Percentiles rank a stretch among this genome's conserved stretches.
Evolutionary conservation across 805 yeast genomes (phyloP).

Genomic region (Ascoidea tarda): DNA sequence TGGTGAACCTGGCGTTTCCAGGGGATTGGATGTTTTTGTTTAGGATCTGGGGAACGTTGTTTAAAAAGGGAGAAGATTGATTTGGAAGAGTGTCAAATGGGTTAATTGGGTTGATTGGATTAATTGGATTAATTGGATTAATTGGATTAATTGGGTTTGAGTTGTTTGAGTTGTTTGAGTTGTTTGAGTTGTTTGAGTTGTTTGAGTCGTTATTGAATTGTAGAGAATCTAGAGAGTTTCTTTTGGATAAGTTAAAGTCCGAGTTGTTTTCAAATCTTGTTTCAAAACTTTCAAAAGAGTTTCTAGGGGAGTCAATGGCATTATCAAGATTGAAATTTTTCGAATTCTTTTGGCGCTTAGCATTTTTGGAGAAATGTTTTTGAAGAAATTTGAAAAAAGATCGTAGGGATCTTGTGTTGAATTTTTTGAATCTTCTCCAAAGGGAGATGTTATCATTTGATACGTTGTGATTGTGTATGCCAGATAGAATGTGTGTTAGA

Average conservation of each 20-base stretch:
- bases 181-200: constrained; percentile 14
- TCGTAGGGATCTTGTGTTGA: constrained; percentile 18
- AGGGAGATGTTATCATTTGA: constrained; percentile 45
- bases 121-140: too few relatives aligned
- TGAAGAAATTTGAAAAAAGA: constrained; percentile 14
- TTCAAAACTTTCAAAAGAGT: constrained; percentile 25
- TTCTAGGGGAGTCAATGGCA: constrained; percentile 18
- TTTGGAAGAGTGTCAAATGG: too few relatives aligned
- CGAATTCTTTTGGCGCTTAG: constrained; percentile 20
- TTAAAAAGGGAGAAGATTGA: too few relatives aligned
- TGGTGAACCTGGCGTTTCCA: constrained; percentile 20
- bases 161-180: background rate
- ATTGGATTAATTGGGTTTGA: too few relatives aligned
- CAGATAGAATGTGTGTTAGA: constrained; percentile 45
- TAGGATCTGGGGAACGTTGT: constrained; percentile 5
- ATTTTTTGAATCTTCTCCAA: constrained; percentile 62
- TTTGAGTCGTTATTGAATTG: constrained; percentile 11
- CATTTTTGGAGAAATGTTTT: constrained; percentile 20
- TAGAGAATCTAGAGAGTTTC: constrained; percentile 14
- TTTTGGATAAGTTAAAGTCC: constrained; percentile 5
- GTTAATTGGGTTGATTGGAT: too few relatives aligned
- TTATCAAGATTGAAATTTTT: constrained; percentile 14
- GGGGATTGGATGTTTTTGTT: constrained; percentile 23
- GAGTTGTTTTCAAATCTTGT: constrained; percentile 16
- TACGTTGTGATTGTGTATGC: constrained; percentile 44